phyloP scores from a whole-genome alignment of 495 filamentous ascomycete species.

The Pseudomonodictys pantanalensis region DNA sequence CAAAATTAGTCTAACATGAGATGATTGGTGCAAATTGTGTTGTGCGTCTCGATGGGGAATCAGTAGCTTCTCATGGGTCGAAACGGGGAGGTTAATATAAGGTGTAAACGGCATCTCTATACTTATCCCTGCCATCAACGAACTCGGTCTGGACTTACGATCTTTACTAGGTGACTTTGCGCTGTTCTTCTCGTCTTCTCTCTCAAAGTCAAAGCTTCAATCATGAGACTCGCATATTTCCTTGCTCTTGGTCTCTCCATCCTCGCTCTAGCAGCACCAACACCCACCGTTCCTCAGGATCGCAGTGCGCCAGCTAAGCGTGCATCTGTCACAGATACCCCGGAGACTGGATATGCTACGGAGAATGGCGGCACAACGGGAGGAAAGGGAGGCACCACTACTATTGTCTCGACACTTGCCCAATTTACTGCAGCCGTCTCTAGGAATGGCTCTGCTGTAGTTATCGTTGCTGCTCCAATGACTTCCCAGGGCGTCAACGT shows the following conservation, averaged over 20 bases:
- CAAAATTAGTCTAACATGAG: no score
- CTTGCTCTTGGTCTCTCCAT: slow-evolving; percentile 22
- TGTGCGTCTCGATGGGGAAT: no score
- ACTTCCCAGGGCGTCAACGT: slow-evolving; percentile 7
- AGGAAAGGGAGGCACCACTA: slow-evolving; percentile 56
- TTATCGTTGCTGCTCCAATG: slow-evolving; percentile 26
- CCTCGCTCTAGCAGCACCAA: slow-evolving; percentile 30
- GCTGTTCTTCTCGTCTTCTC: neutral
- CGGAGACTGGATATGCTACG: slow-evolving; percentile 44
- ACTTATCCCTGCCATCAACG: no score
- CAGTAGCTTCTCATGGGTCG: no score
- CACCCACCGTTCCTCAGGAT: slow-evolving; percentile 9
- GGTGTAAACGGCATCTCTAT: no score
- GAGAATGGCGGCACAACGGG: slow-evolving; percentile 57
- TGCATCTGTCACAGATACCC: slow-evolving; percentile 40
- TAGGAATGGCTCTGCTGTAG: slow-evolving; percentile 18
- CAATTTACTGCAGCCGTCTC: slow-evolving; percentile 31
- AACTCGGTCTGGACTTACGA: no score
- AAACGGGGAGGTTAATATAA: no score
- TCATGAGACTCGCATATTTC: slow-evolving; percentile 33
- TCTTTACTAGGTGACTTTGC: neutral
- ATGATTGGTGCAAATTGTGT: no score
- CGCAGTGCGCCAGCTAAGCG: slow-evolving; percentile 33
- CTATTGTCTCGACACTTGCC: slow-evolving; percentile 57
- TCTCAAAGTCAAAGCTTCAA: neutral